Conservation (phyloP, 2,329 filamentous ascomycete genomes). For the Tolypocladium endophyticum region DNA sequence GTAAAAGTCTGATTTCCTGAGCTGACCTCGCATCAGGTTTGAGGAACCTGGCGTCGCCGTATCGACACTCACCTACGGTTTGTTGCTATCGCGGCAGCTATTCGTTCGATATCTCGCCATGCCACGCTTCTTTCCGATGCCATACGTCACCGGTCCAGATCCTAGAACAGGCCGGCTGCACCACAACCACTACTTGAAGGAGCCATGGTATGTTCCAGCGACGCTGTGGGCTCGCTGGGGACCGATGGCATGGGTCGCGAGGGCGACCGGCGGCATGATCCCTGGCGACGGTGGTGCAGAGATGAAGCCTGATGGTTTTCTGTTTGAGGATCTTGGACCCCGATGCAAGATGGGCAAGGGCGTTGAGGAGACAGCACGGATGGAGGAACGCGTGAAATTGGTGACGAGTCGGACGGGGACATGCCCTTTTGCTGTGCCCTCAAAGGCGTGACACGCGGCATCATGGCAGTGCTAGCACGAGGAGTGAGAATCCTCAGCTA, state of each 20-base stretch:
- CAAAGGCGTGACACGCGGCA: not conserved
- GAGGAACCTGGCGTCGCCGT: constrained; percentile 29
- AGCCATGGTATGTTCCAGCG: constrained; percentile 54
- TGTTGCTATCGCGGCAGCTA: constrained; percentile 43
- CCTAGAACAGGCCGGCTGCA: constrained; percentile 41
- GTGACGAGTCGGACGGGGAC: constrained; percentile 22
- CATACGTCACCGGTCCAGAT: constrained; percentile 36
- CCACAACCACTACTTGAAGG: constrained; percentile 41
- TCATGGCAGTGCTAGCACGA: not conserved
- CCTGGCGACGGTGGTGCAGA: constrained; percentile 29
- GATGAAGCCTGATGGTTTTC: constrained; percentile 39
- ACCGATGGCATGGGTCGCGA: constrained; percentile 37
- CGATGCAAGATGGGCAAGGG: constrained; percentile 41
- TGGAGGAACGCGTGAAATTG: constrained; percentile 18
- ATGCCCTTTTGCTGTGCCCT: constrained; percentile 33
- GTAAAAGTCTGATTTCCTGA: not conserved
- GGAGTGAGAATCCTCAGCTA: not conserved
- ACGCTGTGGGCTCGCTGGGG: constrained; percentile 55
- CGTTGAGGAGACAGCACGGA: constrained; percentile 24
- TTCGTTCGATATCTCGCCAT: constrained; percentile 46
- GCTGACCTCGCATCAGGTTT: constrained; percentile 20
- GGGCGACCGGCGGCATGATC: constrained; percentile 31
- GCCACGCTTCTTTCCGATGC: constrained; percentile 39
- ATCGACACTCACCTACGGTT: constrained; percentile 28
- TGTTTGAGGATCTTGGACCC: constrained; percentile 53